Evolutionary conservation across 441 rosid species (phyloP), one percentile per base, ranked within the genome.

Genomic region (Pelargonium myrrhifolium): DNA sequence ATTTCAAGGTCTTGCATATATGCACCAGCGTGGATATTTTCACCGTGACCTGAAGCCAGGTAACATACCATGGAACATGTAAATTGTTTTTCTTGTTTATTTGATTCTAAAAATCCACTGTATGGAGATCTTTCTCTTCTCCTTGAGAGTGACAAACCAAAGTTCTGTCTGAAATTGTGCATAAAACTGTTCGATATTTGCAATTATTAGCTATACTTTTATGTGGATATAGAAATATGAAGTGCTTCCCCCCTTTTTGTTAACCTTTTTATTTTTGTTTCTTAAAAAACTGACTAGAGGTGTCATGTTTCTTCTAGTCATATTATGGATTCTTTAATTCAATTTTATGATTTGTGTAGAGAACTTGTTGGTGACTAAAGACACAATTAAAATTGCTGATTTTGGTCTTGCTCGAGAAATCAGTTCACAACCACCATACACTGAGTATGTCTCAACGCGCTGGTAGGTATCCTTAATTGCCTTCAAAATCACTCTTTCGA

Each of bases 11-110:
- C 96, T 94, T 73, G 85, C 92, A 64, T 88, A 89, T 77, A 87
- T 92, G 90, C 97, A 94, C 71, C 94, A 86, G 76, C 90, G 83
- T 39, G 98, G 97, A 71, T 92, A 91, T 75, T 94, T 94, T 71
- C 99, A 94, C 73, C 97, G 98, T 70, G 97, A 94, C 78, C 89
- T 94, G 62, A 94, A 94, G 83, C 99, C 97, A 66, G 98, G 99
- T 92, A 88, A 72, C 20, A 22, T 67, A 24, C 47, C 73, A 55
- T 56, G 45, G 17, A 47, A 47, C 20, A 0, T 47, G n/a, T 14
- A 47, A 20, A 31, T 24, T 60, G 31, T 9, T 9, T 4, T 26
- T 7, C 4, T 24, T 9, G 37, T 61, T 21, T 61, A 61, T 24
- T n/a, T 22, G 6, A 3, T 26, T 7, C 26, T 9, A 26, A 24